These are phyloP conservation scores for Daldinia sp. DNA, from an alignment of 2,329 filamentous ascomycete genomes.

Conservation along the genomic window DNA sequence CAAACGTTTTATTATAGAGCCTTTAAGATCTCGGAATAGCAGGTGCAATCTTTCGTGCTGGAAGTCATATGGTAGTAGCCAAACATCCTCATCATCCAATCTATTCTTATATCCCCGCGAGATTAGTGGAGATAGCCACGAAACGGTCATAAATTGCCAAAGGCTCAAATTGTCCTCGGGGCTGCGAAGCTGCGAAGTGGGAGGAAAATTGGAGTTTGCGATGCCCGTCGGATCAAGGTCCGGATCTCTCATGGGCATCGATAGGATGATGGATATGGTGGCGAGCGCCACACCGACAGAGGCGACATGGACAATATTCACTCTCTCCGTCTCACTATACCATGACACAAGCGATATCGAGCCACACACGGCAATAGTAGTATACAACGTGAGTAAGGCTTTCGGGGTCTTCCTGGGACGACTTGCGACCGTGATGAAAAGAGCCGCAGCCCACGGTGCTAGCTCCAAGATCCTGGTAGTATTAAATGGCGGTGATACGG, in stretches of 20 bases:
- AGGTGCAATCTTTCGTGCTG: constrained; percentile 80
- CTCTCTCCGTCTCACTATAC: constrained; percentile 46
- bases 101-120: constrained; percentile 68
- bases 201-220: constrained; percentile 61
- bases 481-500: constrained; percentile 44
- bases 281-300: constrained; percentile 53
- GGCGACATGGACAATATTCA: constrained; percentile 46
- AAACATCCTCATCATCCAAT: constrained; percentile 81
- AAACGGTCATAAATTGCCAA: constrained; percentile 86
- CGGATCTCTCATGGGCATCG: constrained; percentile 75
- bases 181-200: constrained; percentile 68
- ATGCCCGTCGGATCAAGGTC: constrained; percentile 63
- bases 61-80: constrained; percentile 81
- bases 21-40: constrained; percentile 75
- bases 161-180: constrained; percentile 81
- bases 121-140: constrained; percentile 82
- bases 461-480: constrained; percentile 46
- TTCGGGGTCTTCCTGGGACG: constrained; percentile 55
- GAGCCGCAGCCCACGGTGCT: constrained; percentile 51
- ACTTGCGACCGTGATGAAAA: constrained; percentile 50
- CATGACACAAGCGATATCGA: constrained; percentile 39
- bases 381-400: constrained; percentile 51
- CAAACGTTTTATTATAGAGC: constrained; percentile 75
- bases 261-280: constrained; percentile 63
- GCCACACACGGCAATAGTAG: constrained; percentile 47